These are phyloP conservation scores for Fagopyrum tataricum DNA, from an alignment of 148 eudicot genomes.

Conservation along the genomic window DNA sequence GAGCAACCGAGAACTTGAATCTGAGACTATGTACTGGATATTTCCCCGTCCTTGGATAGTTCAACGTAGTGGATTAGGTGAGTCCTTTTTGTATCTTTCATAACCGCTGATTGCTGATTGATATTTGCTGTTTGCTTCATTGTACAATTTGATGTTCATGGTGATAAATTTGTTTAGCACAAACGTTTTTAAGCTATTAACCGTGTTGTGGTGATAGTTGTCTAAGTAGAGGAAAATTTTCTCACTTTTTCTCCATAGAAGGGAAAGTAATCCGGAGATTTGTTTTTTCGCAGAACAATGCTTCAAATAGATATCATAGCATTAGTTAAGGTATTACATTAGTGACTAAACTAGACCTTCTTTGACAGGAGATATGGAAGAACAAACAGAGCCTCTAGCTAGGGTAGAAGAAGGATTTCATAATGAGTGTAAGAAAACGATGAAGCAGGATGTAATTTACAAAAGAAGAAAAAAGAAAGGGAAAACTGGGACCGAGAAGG, in stretches of 20 bases:
- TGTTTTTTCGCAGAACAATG: background rate
- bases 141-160: background rate
- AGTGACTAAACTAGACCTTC: background rate
- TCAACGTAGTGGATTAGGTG: too few species aligned
- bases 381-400: background rate
- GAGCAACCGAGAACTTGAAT: too few species aligned
- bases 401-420: background rate
- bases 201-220: background rate
- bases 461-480: conserved; percentile 3
- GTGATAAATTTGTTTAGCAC: background rate
- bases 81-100: background rate
- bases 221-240: background rate
- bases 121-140: background rate
- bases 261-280: background rate
- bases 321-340: background rate
- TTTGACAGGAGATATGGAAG: conserved; percentile 11
- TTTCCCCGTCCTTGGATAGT: too few species aligned
- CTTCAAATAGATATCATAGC: background rate
- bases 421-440: background rate
- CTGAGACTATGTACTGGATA: too few species aligned
- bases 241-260: background rate
- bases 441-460: conserved; percentile 11
- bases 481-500: background rate
- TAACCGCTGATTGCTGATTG: background rate
- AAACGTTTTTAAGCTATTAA: background rate